Evolutionary conservation across 2,329 filamentous ascomycete genomes (phyloP).

Genomic region (Rhytidhysteron rufulum): DNA sequence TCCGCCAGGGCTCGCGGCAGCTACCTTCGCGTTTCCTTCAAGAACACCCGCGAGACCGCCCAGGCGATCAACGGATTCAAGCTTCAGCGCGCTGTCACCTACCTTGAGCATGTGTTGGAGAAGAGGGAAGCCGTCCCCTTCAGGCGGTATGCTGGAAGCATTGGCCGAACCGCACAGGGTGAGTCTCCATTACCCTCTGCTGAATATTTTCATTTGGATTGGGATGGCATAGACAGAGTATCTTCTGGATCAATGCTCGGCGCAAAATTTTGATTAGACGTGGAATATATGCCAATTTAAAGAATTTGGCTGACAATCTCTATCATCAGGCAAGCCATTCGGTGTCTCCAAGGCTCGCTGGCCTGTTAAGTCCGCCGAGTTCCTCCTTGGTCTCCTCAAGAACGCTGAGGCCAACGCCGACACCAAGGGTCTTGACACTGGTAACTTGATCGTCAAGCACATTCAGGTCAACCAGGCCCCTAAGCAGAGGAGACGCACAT

Average conservation of each 20-base stretch:
- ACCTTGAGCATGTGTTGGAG: conserved; percentile 96
- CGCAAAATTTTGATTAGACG: too few relatives aligned
- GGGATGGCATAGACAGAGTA: too few relatives aligned
- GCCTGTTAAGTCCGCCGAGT: conserved; percentile 99
- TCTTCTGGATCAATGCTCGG: too few relatives aligned
- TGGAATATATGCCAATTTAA: neutral
- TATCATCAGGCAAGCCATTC: conserved; percentile 83
- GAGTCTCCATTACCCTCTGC: conserved; percentile 46
- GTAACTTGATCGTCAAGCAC: conserved; percentile 98
- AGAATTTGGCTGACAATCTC: neutral
- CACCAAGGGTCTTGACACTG: conserved; percentile 64
- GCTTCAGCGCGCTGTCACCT: conserved; percentile 87
- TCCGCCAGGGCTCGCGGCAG: conserved; percentile 96
- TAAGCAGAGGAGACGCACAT: conserved; percentile 98
- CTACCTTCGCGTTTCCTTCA: conserved; percentile 99
- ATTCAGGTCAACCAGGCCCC: conserved; percentile 99
- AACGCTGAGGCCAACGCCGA: conserved; percentile 46
- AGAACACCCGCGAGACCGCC: conserved; percentile 99
- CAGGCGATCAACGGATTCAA: conserved; percentile 99
- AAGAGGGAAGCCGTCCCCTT: conserved; percentile 98
- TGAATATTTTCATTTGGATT: too few relatives aligned
- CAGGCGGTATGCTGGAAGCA: conserved; percentile 95
- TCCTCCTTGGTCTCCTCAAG: conserved; percentile 85
- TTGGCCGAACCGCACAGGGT: conserved; percentile 96
- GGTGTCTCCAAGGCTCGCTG: conserved; percentile 97